Percentiles rank a stretch among this genome's conserved stretches.
Evolutionary conservation across 2,329 filamentous ascomycete genomes (phyloP).

Genomic region (Sphaerulina populicola): DNA sequence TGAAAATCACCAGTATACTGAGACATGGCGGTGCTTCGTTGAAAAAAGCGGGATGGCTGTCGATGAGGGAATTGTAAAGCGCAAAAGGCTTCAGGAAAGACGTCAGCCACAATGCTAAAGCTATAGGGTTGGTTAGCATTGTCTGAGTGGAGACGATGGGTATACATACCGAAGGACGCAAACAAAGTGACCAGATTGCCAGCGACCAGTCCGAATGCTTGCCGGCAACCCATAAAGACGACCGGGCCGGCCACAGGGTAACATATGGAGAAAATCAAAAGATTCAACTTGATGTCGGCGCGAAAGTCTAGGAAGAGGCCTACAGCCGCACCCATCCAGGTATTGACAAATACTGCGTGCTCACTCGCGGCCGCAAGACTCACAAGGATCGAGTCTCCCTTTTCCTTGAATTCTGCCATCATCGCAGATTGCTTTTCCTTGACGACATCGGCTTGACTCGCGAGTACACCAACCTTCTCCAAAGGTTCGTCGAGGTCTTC

Average conservation of each 20-base stretch:
- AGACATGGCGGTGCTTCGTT: not conserved
- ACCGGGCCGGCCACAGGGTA: not conserved
- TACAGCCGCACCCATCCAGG: not conserved
- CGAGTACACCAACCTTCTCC: conserved; percentile 1
- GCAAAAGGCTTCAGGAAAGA: not conserved
- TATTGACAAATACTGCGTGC: not conserved
- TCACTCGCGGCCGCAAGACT: not conserved
- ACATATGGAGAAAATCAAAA: not conserved
- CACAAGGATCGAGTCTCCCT: not conserved
- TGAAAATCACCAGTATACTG: not conserved
- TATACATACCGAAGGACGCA: not conserved
- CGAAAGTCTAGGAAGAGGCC: not conserved
- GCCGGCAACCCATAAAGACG: not conserved
- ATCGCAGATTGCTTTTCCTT: not conserved
- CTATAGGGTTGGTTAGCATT: not conserved
- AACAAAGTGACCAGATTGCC: not conserved
- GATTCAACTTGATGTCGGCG: not conserved
- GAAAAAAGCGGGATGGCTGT: not conserved
- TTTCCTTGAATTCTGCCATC: not conserved
- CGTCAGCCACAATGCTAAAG: not conserved
- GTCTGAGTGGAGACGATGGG: not conserved
- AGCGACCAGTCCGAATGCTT: not conserved
- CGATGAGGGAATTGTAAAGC: not conserved
- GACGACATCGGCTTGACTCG: conserved; percentile 1
- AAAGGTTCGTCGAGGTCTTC: conserved; percentile 1